These are phyloP conservation scores for Podaxis rugospora DNA, from an alignment of 768 basidiomycete genomes.

Conservation along the genomic window DNA sequence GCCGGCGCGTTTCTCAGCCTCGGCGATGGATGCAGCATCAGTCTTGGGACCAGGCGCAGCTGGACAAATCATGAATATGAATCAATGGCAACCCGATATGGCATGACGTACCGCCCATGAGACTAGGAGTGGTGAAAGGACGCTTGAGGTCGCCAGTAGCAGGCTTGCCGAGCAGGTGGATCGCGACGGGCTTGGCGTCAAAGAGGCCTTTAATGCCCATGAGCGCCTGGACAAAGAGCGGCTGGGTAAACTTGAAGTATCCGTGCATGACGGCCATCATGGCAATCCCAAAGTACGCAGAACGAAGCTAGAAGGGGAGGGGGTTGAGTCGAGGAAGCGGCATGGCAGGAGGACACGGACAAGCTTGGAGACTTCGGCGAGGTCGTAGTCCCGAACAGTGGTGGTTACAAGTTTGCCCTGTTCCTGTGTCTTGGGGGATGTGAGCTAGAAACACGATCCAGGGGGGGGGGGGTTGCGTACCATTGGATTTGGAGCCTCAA, in stretches of 20 bases:
- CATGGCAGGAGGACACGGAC: conserved; percentile 28
- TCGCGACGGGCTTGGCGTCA: conserved; percentile 79
- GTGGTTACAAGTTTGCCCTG: conserved; percentile 80
- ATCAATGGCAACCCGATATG: not conserved
- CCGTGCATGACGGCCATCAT: conserved; percentile 93
- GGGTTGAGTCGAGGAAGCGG: not conserved
- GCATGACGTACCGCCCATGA: conserved; percentile 11
- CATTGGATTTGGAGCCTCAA: conserved; percentile 75
- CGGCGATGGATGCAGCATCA: conserved; percentile 80
- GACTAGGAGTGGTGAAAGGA: conserved; percentile 11
- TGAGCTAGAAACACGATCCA: not conserved
- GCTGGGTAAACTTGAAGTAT: conserved; percentile 95
- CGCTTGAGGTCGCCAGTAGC: conserved; percentile 74
- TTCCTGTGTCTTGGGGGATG: conserved; percentile 46
- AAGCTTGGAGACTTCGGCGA: conserved; percentile 80
- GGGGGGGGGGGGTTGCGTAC: conserved; percentile 33
- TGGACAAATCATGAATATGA: conserved; percentile 10
- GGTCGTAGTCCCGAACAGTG: conserved; percentile 91
- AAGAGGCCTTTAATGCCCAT: conserved; percentile 93
- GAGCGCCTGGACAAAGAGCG: conserved; percentile 90
- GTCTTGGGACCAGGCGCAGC: conserved; percentile 71
- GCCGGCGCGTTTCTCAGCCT: conserved; percentile 82
- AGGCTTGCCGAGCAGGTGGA: conserved; percentile 76
- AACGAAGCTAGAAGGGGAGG: conserved; percentile 44
- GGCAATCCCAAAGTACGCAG: conserved; percentile 68